Evolutionary conservation across 257 asterid species (phyloP), one percentile per base, ranked within the genome.

Genomic region (Solanum dulcamara): DNA sequence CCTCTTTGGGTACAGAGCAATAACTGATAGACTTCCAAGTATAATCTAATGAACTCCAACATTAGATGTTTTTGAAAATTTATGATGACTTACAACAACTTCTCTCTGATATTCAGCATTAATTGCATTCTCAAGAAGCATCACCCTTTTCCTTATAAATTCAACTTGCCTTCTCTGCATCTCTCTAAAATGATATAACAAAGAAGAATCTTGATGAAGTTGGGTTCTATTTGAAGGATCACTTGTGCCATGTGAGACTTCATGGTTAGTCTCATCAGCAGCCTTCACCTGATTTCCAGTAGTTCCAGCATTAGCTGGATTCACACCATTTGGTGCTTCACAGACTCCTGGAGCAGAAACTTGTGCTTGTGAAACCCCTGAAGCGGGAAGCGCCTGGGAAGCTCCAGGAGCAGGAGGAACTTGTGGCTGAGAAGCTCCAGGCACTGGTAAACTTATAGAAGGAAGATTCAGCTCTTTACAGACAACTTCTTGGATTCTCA

Each of bases 151-250:
- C 90, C 95, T 95, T 86, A 97, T 85, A 85, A 95, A 97, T 87
- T 97, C 99, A 81, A 95, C 97, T 84, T 88, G 98, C 84, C 98
- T 90, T 88, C 97, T 91, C 92, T 97, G 99, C 96, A 97, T 91
- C 92, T 97, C 99, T 80, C 98, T 92, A 84, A 91, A 94, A 88
- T 91, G 94, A 85, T 89, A 92, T 64, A 92, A 83, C 75, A 83
- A 75, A 70, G 92, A 85, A 11, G 96, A 93, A 68, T 96, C 99
- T 88, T 91, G 98, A 86, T 84, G 83, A 82, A 81, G 38, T 87
- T 93, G 99, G 62, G 96, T 28, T 59, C 90, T 91, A 81, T 86
- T 91, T 67, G 94, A 80, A 86, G 93, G 87, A 84, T 92, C 97
- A 66, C 90, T 88, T 83, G 90, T 71, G 44, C 83, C 83, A 91